Percentiles rank a stretch among this genome's conserved stretches.
Evolutionary conservation across 2,329 filamentous ascomycete genomes (phyloP).

Genomic region (Hortaea sp.): DNA sequence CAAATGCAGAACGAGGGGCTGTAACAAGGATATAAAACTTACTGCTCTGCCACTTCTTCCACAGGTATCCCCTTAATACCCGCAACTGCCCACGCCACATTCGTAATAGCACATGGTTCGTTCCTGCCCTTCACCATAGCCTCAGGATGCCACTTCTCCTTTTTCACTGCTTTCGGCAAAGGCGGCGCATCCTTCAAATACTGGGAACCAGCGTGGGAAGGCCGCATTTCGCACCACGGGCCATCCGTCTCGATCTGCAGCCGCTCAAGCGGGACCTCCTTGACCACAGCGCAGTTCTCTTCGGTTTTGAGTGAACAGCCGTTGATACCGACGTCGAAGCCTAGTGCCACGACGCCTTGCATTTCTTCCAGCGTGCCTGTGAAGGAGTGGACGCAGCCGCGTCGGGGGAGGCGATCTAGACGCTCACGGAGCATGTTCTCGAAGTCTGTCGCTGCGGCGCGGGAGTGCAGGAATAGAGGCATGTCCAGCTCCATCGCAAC

Average conservation of each 20-base stretch:
- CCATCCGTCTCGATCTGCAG: constrained; percentile 96
- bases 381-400: constrained; percentile 85
- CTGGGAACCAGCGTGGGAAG: constrained; percentile 75
- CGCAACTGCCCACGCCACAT: constrained; percentile 81
- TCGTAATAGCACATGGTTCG: constrained; percentile 77
- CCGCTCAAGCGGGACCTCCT: constrained; percentile 63
- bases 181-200: constrained; percentile 59
- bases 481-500: constrained; percentile 67
- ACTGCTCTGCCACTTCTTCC: constrained; percentile 74
- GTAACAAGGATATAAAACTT: constrained; percentile 25
- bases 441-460: constrained; percentile 80
- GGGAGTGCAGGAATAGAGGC: constrained; percentile 84
- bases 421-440: constrained; percentile 54
- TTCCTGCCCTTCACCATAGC: constrained; percentile 91
- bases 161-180: constrained; percentile 78
- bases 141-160: constrained; percentile 85
- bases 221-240: constrained; percentile 90
- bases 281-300: constrained; percentile 80
- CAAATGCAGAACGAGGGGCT: no score
- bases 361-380: constrained; percentile 83
- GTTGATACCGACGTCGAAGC: constrained; percentile 88
- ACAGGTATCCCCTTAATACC: constrained; percentile 70
- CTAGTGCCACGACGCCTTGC: constrained; percentile 65
- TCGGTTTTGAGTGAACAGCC: constrained; percentile 92
- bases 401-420: constrained; percentile 49